Evolutionary conservation across 2,329 filamentous ascomycete genomes (phyloP).

Genomic region (Diplodia intermedia): DNA sequence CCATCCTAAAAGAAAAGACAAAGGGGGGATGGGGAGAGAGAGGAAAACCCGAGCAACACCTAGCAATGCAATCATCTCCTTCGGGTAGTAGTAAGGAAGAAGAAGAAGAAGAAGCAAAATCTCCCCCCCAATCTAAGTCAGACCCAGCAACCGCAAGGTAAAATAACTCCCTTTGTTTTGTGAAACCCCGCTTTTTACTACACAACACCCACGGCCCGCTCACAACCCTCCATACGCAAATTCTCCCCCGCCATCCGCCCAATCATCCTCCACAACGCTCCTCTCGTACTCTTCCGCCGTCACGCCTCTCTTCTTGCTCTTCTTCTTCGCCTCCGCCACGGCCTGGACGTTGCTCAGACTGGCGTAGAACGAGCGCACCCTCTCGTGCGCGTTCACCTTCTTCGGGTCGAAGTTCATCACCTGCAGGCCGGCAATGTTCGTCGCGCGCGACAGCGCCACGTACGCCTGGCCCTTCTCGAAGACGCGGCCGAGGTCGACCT

Average conservation of each 20-base stretch:
- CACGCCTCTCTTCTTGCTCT: constrained; percentile 29
- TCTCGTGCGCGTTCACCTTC: constrained; percentile 93
- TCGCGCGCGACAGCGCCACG: constrained; percentile 92
- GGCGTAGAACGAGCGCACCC: constrained; percentile 84
- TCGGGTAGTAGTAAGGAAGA: neutral
- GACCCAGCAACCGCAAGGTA: neutral
- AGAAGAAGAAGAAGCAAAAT: neutral
- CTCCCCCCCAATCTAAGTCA: neutral
- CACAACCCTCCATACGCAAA: constrained; percentile 19
- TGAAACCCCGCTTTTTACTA: neutral
- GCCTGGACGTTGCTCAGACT: constrained; percentile 76
- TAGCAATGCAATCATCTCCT: neutral
- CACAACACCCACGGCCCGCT: neutral
- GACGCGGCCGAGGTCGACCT: constrained; percentile 88
- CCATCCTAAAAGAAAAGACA: neutral
- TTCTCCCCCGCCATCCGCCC: constrained; percentile 33
- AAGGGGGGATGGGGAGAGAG: neutral
- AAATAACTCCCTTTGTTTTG: neutral
- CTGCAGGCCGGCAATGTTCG: constrained; percentile 83
- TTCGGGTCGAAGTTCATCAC: constrained; percentile 85
- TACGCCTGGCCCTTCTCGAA: constrained; percentile 99
- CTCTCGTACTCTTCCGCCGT: constrained; percentile 43
- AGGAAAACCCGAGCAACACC: neutral
- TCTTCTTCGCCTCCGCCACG: constrained; percentile 39
- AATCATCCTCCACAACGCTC: constrained; percentile 38